Conservation (phyloP, 768 basidiomycete genomes). For the Suillus subaureus region DNA sequence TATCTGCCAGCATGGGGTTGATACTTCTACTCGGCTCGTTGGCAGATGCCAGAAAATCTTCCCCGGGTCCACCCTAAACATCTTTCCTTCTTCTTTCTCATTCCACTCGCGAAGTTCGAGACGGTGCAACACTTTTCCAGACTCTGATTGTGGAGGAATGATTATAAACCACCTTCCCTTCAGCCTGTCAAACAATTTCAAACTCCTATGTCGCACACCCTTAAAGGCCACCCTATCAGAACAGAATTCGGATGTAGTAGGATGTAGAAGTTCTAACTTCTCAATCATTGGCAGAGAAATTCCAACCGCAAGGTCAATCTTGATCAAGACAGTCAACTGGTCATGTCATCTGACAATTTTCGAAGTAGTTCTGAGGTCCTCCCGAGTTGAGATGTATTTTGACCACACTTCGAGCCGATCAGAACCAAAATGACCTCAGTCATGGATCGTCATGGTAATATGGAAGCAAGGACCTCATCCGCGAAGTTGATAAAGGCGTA, state of each 20-base stretch:
- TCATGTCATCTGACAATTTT: neutral
- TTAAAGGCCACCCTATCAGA: neutral
- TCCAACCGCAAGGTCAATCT: neutral
- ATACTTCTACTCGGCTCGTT: too few species aligned
- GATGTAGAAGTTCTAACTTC: neutral
- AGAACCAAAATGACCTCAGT: neutral
- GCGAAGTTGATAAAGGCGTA: neutral
- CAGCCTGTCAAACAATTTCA: neutral
- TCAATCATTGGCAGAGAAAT: neutral
- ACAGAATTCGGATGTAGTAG: neutral
- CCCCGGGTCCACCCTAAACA: too few species aligned
- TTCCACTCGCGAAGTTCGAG: too few species aligned
- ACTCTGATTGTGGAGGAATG: neutral
- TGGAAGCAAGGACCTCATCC: neutral
- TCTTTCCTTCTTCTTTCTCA: too few species aligned
- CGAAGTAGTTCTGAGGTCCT: neutral
- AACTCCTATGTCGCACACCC: too few species aligned
- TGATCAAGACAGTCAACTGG: neutral
- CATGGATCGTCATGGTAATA: neutral
- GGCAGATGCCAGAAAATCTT: too few species aligned
- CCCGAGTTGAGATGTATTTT: neutral
- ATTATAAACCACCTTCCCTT: neutral
- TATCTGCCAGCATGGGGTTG: too few species aligned
- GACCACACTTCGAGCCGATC: neutral
- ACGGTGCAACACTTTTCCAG: neutral